These are phyloP conservation scores for Lecanosticta acicola DNA, from an alignment of 2,329 filamentous ascomycete species.

Conservation along the genomic window DNA sequence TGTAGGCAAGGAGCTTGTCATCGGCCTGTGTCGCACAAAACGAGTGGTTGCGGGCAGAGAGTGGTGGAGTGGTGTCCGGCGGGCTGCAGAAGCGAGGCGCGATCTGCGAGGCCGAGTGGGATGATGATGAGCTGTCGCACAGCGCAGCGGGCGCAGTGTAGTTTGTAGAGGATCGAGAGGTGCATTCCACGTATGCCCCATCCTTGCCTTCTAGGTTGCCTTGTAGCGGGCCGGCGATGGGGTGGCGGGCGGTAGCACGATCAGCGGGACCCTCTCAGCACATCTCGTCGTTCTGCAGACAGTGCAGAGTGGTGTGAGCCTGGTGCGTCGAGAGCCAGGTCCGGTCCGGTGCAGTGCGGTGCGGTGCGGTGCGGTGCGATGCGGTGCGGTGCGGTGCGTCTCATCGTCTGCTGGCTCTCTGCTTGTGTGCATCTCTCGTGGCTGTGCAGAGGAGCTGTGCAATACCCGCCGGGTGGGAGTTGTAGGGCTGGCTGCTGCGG, in stretches of 20 bases:
- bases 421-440: not conserved
- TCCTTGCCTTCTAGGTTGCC: not conserved
- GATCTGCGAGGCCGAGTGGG: not conserved
- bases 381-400: not conserved
- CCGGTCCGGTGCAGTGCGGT: too few species aligned
- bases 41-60: not conserved
- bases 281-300: too few species aligned
- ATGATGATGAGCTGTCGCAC: too few species aligned
- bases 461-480: not conserved
- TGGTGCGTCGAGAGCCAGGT: too few species aligned
- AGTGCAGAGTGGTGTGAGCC: too few species aligned
- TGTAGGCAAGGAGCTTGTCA: not conserved
- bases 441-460: not conserved
- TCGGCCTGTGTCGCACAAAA: not conserved
- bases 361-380: too few species aligned
- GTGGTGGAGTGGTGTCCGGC: not conserved
- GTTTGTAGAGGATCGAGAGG: not conserved
- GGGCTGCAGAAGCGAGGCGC: not conserved
- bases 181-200: not conserved
- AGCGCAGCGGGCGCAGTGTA: too few species aligned
- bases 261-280: not conserved
- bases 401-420: not conserved
- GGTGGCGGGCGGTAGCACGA: not conserved
- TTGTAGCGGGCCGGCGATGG: not conserved
- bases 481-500: slow-evolving; percentile 16